Conservation (phyloP, 257 asterid genomes). For the Penstemon newberryi region DNA sequence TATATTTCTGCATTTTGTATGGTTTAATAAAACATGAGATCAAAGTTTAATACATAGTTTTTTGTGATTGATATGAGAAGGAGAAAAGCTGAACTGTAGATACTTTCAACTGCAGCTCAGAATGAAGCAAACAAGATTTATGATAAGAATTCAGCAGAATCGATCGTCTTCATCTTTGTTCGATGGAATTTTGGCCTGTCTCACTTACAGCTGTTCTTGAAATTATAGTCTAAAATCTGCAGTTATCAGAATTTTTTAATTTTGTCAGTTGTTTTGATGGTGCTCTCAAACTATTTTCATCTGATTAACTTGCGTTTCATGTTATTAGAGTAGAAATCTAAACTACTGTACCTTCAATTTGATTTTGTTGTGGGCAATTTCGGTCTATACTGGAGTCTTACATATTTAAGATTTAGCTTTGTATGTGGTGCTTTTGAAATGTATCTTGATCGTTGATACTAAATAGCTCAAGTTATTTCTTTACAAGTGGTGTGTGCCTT, state of each 20-base stretch:
- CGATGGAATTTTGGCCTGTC: not conserved
- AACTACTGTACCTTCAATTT: not conserved
- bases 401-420: not conserved
- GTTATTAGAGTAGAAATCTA: not conserved
- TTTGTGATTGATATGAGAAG: not conserved
- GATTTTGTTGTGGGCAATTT: not conserved
- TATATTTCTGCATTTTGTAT: not conserved
- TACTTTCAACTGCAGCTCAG: not conserved
- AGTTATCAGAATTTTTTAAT: not conserved
- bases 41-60: not conserved
- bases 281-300: not conserved
- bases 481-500: not conserved
- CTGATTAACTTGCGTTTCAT: not conserved
- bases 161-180: not conserved
- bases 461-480: not conserved
- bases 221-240: slow-evolving; percentile 4
- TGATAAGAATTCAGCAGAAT: not conserved
- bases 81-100: not conserved
- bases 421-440: not conserved
- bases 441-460: not conserved
- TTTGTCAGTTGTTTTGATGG: not conserved
- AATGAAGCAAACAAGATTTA: not conserved
- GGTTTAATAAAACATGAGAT: not conserved
- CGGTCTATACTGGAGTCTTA: not conserved
- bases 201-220: slow-evolving; percentile 6